Conservation (phyloP, 805 yeast species). For the Nadsonia fulvescens region DNA sequence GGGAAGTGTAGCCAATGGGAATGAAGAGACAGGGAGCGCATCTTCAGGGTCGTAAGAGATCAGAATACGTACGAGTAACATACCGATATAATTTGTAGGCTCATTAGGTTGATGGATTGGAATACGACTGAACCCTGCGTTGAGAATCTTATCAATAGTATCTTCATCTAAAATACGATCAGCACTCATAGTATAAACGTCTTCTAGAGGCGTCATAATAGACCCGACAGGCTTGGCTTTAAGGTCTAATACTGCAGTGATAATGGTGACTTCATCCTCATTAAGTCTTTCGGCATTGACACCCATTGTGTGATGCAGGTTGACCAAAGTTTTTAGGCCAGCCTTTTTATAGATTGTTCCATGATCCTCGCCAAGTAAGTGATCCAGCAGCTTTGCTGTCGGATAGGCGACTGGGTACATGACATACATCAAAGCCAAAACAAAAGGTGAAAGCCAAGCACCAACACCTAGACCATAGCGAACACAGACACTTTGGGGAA, state of each 20-base stretch:
- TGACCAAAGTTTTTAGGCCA: constrained; percentile 84
- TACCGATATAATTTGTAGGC: constrained; percentile 81
- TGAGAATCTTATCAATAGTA: constrained; percentile 74
- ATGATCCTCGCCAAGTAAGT: constrained; percentile 81
- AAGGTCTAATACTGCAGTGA: constrained; percentile 80
- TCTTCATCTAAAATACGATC: constrained; percentile 68
- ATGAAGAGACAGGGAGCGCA: constrained; percentile 75
- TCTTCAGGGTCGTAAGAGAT: constrained; percentile 96
- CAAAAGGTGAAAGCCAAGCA: constrained; percentile 79
- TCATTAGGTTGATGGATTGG: constrained; percentile 86
- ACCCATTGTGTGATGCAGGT: constrained; percentile 87
- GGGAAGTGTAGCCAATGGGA: constrained; percentile 90
- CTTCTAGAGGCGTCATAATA: constrained; percentile 87
- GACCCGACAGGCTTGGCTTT: constrained; percentile 75
- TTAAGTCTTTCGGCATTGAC: constrained; percentile 84
- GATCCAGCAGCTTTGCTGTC: constrained; percentile 62
- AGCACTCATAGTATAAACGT: constrained; percentile 76
- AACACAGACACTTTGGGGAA: constrained; percentile 87
- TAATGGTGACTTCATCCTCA: constrained; percentile 90
- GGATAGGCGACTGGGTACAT: constrained; percentile 92
- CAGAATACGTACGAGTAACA: constrained; percentile 80
- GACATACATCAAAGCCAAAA: constrained; percentile 61
- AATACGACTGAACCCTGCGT: constrained; percentile 87
- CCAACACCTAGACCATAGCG: constrained; percentile 87
- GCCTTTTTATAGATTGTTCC: constrained; percentile 87